A percentile compares a stretch with the other conserved stretches of the same genome.
Evolutionary conservation across 805 yeast species (phyloP).

Genomic region (Henningerozyma blattae): DNA sequence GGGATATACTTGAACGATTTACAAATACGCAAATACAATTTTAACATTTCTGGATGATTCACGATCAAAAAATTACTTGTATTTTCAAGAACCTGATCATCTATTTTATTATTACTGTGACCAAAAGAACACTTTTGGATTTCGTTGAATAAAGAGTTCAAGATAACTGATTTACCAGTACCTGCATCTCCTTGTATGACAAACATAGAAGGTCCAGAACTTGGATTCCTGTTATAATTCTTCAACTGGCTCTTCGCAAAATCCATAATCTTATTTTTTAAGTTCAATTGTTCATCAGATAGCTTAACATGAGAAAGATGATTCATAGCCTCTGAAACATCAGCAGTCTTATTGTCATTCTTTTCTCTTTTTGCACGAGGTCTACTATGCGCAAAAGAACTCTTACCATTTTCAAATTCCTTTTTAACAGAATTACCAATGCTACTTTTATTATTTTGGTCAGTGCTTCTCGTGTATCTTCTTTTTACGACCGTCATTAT

Average conservation of each 20-base stretch:
- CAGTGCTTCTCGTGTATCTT: no score
- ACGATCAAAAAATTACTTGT: conserved; percentile 31
- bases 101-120: not conserved
- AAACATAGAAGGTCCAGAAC: conserved; percentile 24
- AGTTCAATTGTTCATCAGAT: conserved; percentile 26
- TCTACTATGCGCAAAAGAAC: no score
- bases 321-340: conserved; percentile 23
- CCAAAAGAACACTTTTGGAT: conserved; percentile 18
- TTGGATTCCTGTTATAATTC: conserved; percentile 6
- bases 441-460: not conserved
- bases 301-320: conserved; percentile 26
- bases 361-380: not conserved
- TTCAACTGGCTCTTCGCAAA: conserved; percentile 21
- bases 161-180: conserved; percentile 34
- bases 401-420: not conserved
- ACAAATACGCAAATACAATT: conserved; percentile 30
- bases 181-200: conserved; percentile 39
- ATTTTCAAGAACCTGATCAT: conserved; percentile 12
- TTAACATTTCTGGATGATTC: conserved; percentile 38
- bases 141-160: conserved; percentile 32
- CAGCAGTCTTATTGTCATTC: not conserved
- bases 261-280: conserved; percentile 21
- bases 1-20: conserved; percentile 27
- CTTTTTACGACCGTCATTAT: no score
- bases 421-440: no score